These are phyloP conservation scores for Pestalotiopsis sp. DNA, from an alignment of 2,329 filamentous ascomycete genomes.

Conservation along the genomic window DNA sequence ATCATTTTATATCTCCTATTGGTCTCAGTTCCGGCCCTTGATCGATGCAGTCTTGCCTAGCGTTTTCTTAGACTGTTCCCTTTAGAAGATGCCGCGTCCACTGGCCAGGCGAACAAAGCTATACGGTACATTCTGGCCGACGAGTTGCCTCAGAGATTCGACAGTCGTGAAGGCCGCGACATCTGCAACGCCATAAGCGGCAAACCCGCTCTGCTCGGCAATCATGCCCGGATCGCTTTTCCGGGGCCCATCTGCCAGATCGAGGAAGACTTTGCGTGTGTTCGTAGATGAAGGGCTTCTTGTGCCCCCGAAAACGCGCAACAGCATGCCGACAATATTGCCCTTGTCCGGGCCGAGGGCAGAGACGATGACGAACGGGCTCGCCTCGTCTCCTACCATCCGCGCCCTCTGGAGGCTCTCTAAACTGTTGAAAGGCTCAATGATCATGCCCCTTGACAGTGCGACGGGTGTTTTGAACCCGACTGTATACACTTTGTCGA, in stretches of 20 bases:
- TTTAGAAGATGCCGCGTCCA: slow-evolving; percentile 50
- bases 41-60: not conserved
- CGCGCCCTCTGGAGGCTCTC: slow-evolving; percentile 60
- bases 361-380: slow-evolving; percentile 81
- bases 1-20: not conserved
- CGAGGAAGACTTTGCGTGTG: slow-evolving; percentile 70
- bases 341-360: slow-evolving; percentile 79
- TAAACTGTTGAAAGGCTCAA: slow-evolving; percentile 80
- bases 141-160: slow-evolving; percentile 74
- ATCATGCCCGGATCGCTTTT: slow-evolving; percentile 70
- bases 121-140: slow-evolving; percentile 85
- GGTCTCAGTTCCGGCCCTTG: not conserved
- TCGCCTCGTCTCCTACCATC: slow-evolving; percentile 48
- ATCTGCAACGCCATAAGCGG: slow-evolving; percentile 77
- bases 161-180: slow-evolving; percentile 84
- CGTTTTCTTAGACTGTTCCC: not conserved
- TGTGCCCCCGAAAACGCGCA: slow-evolving; percentile 67
- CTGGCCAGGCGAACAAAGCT: slow-evolving; percentile 80
- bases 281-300: slow-evolving; percentile 27
- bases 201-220: slow-evolving; percentile 75
- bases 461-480: slow-evolving; percentile 70
- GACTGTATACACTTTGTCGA: slow-evolving; percentile 81
- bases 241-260: slow-evolving; percentile 69
- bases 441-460: slow-evolving; percentile 66
- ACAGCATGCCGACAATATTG: slow-evolving; percentile 73